Evolutionary conservation across 768 basidiomycete genomes (phyloP), one percentile per base, ranked within the genome.

Genomic region (Calocera cornea): DNA sequence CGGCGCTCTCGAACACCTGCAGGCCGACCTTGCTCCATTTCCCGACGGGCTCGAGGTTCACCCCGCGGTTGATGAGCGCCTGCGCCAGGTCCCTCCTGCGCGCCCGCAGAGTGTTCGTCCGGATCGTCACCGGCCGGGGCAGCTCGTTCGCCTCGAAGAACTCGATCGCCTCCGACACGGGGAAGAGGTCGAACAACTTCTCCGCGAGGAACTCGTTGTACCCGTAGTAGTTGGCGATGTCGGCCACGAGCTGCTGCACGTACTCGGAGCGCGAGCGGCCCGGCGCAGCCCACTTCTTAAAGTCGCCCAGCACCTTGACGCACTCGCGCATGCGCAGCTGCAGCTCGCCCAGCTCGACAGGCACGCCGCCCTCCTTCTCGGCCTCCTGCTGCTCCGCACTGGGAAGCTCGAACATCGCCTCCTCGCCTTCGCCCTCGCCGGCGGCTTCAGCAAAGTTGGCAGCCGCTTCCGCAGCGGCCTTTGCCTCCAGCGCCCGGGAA

Each of bases 1-100:
- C 94, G 69, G 84, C 87, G 70, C 90, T 92, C 78, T 97, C 95
- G 75, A 98, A 98, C 1, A 99, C 89, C 77, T 98, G 97, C n/a
- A 99, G 82, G 17, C 97, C 97, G 70, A 97, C 95, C 74, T 97
- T 98, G 33, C 92, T 92, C 97, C 97, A 98, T 79, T 98, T 98
- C 34, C 95, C 97, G 71, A 99, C 95, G 24, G 97, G 95, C 75
- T 98, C 95, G 66, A 99, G 84, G 74, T 92, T 97, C 69, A 98
- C 97, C 36, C 97, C 97, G 63, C 97, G 86, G 76, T 97, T 97
- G 72, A 98, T 87, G 38, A 99, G 82, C 0, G 87, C 83, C 77
- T 98, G 95, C 1, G 92, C 95, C 68, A 99, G 85, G 76, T 98
- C 97, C 63, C 95, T 86, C 71, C 97, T 82, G 69, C 97, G 84